Evolutionary conservation across 169 alveolate genomes (phyloP).

Genomic region (Plasmodium berghei): DNA sequence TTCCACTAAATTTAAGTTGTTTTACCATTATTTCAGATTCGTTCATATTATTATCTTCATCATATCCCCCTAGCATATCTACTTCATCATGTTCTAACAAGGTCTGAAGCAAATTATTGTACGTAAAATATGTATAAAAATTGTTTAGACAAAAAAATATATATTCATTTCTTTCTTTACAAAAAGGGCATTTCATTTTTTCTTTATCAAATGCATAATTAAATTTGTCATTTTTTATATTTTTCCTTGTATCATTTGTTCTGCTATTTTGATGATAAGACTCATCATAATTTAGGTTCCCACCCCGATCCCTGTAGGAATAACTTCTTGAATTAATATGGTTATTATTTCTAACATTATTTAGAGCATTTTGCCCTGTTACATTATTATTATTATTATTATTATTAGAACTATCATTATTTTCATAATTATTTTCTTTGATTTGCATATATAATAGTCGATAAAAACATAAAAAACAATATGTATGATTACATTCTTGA

Average conservation of each 20-base stretch:
- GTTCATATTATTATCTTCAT: neutral
- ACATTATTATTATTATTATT: neutral
- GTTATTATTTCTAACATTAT: neutral
- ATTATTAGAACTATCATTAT: neutral
- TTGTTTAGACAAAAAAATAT: slow-evolving; percentile 73
- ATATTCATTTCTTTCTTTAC: slow-evolving; percentile 75
- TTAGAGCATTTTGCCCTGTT: neutral
- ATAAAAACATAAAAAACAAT: slow-evolving; percentile 71
- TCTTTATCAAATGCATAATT: slow-evolving; percentile 47
- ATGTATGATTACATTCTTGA: slow-evolving; percentile 76
- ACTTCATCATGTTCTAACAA: slow-evolving; percentile 28
- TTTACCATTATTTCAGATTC: slow-evolving; percentile 1
- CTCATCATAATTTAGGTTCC: neutral
- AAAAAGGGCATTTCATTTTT: slow-evolving; percentile 71
- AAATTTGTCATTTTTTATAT: slow-evolving; percentile 47
- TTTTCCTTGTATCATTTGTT: slow-evolving; percentile 15
- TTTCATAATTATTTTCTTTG: slow-evolving; percentile 42
- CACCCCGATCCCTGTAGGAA: neutral
- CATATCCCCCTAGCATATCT: too few species aligned
- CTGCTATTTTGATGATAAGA: neutral
- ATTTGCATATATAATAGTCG: slow-evolving; percentile 69
- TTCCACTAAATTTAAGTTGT: neutral
- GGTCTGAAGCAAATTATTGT: slow-evolving; percentile 54
- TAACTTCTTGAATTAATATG: neutral
- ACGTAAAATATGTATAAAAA: slow-evolving; percentile 74